Percentiles rank a stretch among this genome's conserved stretches.
phyloP scores from a whole-genome alignment of 768 basidiomycete genomes.

The Cystofilobasidium bisporidii region DNA sequence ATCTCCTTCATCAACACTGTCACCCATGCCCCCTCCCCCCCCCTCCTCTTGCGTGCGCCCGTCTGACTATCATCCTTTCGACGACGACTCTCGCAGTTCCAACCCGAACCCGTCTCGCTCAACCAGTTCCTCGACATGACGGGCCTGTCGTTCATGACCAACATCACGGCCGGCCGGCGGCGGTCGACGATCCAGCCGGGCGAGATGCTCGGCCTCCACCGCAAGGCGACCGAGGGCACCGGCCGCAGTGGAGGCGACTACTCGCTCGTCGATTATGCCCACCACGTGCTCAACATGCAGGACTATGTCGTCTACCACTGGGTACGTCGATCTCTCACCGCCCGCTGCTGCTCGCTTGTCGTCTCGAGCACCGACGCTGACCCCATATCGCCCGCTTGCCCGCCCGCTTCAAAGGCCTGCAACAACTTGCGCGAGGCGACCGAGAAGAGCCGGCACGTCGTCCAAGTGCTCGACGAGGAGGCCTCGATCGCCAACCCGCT shows the following conservation, averaged over 20 bases:
- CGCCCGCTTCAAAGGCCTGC: conserved; percentile 35
- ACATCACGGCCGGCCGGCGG: conserved; percentile 34
- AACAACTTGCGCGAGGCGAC: conserved; percentile 37
- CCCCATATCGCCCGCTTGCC: too few relatives aligned
- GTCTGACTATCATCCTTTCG: not conserved
- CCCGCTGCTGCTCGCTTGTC: not conserved
- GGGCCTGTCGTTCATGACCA: conserved; percentile 39
- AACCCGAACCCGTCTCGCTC: conserved; percentile 31
- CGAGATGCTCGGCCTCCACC: conserved; percentile 34
- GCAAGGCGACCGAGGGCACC: conserved; percentile 16
- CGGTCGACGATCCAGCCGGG: conserved; percentile 37
- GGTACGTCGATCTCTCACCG: conserved; percentile 8
- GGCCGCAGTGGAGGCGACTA: conserved; percentile 25
- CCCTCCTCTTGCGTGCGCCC: too few relatives aligned
- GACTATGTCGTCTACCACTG: conserved; percentile 26
- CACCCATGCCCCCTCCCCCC: too few relatives aligned
- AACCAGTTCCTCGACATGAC: conserved; percentile 40
- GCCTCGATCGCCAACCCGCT: conserved; percentile 33
- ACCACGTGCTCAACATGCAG: conserved; percentile 22
- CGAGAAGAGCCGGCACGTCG: conserved; percentile 28
- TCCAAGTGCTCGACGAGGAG: conserved; percentile 31
- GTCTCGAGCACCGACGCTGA: too few relatives aligned
- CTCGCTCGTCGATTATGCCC: conserved; percentile 23
- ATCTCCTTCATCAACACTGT: too few relatives aligned
- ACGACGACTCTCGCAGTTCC: not conserved